phyloP scores from a whole-genome alignment of 768 basidiomycete genomes.

The Hygrophorus pudorinus region DNA sequence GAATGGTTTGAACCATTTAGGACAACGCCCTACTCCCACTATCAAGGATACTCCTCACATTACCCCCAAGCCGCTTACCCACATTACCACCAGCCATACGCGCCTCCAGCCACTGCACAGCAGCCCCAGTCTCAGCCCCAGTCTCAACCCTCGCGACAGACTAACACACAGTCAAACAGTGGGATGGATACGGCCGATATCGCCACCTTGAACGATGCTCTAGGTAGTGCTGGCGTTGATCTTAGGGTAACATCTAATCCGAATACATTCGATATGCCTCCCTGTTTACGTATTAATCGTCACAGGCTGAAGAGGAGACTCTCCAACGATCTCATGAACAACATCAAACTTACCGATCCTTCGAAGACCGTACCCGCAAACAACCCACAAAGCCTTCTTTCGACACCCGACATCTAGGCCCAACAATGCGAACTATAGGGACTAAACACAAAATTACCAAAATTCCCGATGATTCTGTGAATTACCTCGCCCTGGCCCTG shows the following conservation, averaged over 20 bases:
- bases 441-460: slow-evolving; percentile 57
- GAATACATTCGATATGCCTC: slow-evolving; percentile 12
- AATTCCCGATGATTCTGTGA: slow-evolving; percentile 61
- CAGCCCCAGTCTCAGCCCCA: slow-evolving; percentile 10
- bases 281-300: not conserved
- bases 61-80: slow-evolving; percentile 35
- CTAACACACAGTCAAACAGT: slow-evolving; percentile 20
- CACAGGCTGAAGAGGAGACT: slow-evolving; percentile 78
- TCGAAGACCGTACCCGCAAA: slow-evolving; percentile 72
- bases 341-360: slow-evolving; percentile 52
- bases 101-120: slow-evolving; percentile 21
- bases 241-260: slow-evolving; percentile 38
- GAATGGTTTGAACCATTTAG: slow-evolving; percentile 19
- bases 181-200: slow-evolving; percentile 60
- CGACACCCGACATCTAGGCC: slow-evolving; percentile 51
- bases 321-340: slow-evolving; percentile 58
- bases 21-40: slow-evolving; percentile 41
- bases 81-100: slow-evolving; percentile 35
- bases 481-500: slow-evolving; percentile 72
- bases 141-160: slow-evolving; percentile 3
- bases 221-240: slow-evolving; percentile 83
- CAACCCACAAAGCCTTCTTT: slow-evolving; percentile 65
- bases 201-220: slow-evolving; percentile 71
- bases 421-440: slow-evolving; percentile 60
- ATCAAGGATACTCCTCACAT: slow-evolving; percentile 32